Conservation (phyloP, 129 eudicot genomes). For the Flaveria sonorensis region DNA sequence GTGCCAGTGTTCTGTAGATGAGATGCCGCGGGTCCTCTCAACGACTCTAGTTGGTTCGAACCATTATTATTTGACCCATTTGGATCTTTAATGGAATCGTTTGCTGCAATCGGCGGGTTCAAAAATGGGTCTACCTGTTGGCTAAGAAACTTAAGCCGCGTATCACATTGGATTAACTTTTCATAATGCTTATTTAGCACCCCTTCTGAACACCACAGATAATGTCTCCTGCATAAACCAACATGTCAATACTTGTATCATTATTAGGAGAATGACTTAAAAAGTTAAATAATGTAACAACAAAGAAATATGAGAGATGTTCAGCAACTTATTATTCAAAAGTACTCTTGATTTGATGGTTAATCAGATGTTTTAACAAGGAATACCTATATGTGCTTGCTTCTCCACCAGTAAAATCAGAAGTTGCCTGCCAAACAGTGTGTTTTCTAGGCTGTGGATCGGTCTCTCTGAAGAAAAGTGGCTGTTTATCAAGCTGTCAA, state of each 20-base stretch:
- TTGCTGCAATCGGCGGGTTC: conserved; percentile 45
- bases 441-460: conserved; percentile 93
- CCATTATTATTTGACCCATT: conserved; percentile 28
- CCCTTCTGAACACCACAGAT: conserved; percentile 57
- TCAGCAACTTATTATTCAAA: too few species aligned
- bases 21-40: conserved; percentile 7
- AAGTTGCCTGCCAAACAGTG: conserved; percentile 71
- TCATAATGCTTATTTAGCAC: conserved; percentile 74
- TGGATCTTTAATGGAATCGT: conserved; percentile 29
- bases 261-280: background rate
- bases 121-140: conserved; percentile 40
- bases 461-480: conserved; percentile 70
- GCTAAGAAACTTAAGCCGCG: conserved; percentile 62
- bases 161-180: conserved; percentile 69
- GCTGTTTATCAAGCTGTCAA: conserved; percentile 63
- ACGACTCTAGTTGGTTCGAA: conserved; percentile 17
- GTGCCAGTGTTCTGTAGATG: background rate
- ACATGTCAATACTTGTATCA: background rate
- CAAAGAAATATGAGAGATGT: too few species aligned
- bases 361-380: background rate
- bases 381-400: conserved; percentile 63
- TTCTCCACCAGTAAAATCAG: conserved; percentile 79
- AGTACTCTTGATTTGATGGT: too few species aligned
- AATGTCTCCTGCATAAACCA: conserved; percentile 53
- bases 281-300: too few species aligned